Evolutionary conservation across 176 grass and related monocot species (phyloP).

Genomic region (Dendrocalamus sinicus): DNA sequence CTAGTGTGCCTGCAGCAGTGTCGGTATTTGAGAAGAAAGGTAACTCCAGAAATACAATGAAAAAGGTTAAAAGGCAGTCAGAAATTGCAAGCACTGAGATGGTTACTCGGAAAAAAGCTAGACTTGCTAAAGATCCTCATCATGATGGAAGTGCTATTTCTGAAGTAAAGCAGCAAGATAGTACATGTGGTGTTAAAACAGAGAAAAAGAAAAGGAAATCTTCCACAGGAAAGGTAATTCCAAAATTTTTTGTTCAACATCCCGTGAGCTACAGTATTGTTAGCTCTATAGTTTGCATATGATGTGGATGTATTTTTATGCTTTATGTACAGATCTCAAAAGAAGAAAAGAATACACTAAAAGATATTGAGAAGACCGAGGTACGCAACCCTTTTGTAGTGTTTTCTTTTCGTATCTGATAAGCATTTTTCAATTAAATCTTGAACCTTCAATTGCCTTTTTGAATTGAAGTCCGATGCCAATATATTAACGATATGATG

Average conservation of each 20-base stretch:
- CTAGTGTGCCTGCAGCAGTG: slow-evolving; percentile 48
- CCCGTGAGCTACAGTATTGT: background rate
- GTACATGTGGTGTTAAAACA: slow-evolving; percentile 57
- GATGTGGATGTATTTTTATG: slow-evolving; percentile 20
- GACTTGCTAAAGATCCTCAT: slow-evolving; percentile 56
- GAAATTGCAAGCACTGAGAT: slow-evolving; percentile 56
- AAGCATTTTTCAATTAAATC: slow-evolving; percentile 15
- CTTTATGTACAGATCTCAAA: slow-evolving; percentile 55
- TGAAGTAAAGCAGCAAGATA: slow-evolving; percentile 75
- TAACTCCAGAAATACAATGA: slow-evolving; percentile 60
- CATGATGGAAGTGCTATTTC: slow-evolving; percentile 63
- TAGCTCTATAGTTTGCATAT: slow-evolving; percentile 30
- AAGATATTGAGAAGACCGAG: slow-evolving; percentile 62
- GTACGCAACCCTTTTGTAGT: slow-evolving; percentile 31
- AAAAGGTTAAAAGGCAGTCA: slow-evolving; percentile 73
- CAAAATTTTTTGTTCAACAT: slow-evolving; percentile 18
- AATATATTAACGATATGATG: background rate
- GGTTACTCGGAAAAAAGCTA: slow-evolving; percentile 71
- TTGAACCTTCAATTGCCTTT: background rate
- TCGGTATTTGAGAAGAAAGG: slow-evolving; percentile 57
- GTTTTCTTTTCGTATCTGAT: slow-evolving; percentile 18
- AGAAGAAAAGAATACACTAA: slow-evolving; percentile 49
- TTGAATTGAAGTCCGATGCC: background rate
- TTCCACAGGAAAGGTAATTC: slow-evolving; percentile 67
- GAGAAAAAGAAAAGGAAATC: slow-evolving; percentile 80